Conservation (phyloP, 768 basidiomycete species). For the Russula sp. region DNA sequence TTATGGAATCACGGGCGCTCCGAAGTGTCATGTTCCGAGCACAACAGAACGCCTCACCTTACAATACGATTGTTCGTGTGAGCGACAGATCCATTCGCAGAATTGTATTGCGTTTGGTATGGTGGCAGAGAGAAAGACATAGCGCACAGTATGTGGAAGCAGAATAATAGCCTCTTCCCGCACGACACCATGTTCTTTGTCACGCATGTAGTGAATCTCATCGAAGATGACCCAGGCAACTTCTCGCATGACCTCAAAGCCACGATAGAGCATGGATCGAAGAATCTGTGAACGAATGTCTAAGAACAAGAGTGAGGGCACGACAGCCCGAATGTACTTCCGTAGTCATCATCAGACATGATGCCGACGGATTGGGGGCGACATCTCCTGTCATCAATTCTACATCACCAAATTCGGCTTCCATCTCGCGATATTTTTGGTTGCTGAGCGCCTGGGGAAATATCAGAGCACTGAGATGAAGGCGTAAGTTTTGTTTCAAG, state of each 20-base stretch:
- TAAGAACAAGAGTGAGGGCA: neutral
- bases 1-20: no score
- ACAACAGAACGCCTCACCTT: no score
- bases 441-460: conserved; percentile 83
- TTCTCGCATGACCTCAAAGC: conserved; percentile 98
- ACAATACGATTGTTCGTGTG: conserved; percentile 87
- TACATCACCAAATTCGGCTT: no score
- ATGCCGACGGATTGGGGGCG: no score
- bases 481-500: conserved; percentile 13
- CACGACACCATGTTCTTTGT: conserved; percentile 97
- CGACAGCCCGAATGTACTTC: conserved; percentile 53
- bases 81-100: conserved; percentile 97
- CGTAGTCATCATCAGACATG: conserved; percentile 98
- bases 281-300: conserved; percentile 60
- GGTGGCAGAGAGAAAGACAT: conserved; percentile 97
- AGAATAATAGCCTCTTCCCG: conserved; percentile 99
- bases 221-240: conserved; percentile 99
- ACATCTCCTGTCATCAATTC: no score
- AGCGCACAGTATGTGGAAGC: conserved; percentile 91
- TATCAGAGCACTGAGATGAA: conserved; percentile 20
- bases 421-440: no score
- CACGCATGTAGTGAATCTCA: conserved; percentile 99
- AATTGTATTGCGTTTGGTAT: conserved; percentile 99
- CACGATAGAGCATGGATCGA: conserved; percentile 96
- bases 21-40: no score